These are phyloP conservation scores for Diplocarpon rosae DNA, from an alignment of 2,329 filamentous ascomycete genomes.

Conservation along the genomic window DNA sequence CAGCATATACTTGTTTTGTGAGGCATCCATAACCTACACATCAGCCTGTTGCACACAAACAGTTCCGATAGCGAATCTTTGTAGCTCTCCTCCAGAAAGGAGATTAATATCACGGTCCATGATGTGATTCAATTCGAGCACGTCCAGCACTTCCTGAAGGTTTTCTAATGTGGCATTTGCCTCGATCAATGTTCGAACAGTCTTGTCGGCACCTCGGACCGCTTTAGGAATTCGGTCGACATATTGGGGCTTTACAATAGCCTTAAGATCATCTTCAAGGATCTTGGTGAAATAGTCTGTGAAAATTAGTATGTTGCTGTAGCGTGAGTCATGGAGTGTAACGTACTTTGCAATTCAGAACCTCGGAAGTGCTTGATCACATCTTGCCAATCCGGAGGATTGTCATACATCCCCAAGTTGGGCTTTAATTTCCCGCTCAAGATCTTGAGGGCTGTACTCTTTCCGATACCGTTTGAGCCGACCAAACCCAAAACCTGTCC, in stretches of 20 bases:
- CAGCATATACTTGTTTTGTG: background rate
- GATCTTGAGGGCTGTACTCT: constrained; percentile 99
- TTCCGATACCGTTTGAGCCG: constrained; percentile 99
- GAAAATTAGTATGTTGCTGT: constrained; percentile 6
- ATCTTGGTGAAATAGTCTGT: constrained; percentile 97
- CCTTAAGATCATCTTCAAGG: constrained; percentile 91
- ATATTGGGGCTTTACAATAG: constrained; percentile 95
- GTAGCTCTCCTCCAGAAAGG: constrained; percentile 93
- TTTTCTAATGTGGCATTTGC: constrained; percentile 68
- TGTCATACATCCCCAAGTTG: constrained; percentile 88
- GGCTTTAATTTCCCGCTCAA: constrained; percentile 97
- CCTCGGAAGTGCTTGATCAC: constrained; percentile 97
- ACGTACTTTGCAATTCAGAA: constrained; percentile 83
- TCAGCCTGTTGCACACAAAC: constrained; percentile 94
- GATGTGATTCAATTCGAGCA: constrained; percentile 79
- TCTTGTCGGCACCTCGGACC: constrained; percentile 70
- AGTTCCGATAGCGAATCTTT: constrained; percentile 93
- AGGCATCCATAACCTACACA: constrained; percentile 41
- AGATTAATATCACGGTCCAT: constrained; percentile 82
- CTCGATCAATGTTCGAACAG: constrained; percentile 68
- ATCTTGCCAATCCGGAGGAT: constrained; percentile 98
- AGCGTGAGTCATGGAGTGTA: background rate
- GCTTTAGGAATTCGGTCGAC: constrained; percentile 96
- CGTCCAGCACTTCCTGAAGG: constrained; percentile 68
- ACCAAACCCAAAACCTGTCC: constrained; percentile 94